Conservation (phyloP, 2,329 filamentous ascomycete genomes). For the Septoria linicola region DNA sequence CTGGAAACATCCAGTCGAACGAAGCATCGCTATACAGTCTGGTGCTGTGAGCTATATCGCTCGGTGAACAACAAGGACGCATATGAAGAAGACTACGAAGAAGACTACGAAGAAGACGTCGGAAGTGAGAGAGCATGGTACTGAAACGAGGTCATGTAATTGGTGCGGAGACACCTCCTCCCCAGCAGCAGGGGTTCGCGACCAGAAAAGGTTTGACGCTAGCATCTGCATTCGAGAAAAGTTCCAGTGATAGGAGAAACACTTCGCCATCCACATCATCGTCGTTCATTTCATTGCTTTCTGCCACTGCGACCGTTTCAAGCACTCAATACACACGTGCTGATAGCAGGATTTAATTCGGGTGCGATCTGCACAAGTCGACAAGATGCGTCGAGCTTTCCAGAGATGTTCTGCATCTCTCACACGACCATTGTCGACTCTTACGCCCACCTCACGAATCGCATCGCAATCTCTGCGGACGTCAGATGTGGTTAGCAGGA, state of each 20-base stretch:
- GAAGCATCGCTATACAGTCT: too few relatives aligned
- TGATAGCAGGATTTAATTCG: conserved; percentile 1
- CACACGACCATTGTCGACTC: conserved; percentile 26
- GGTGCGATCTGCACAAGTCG: background rate
- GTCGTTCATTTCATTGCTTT: conserved; percentile 12
- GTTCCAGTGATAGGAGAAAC: conserved; percentile 9
- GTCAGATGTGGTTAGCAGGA: conserved; percentile 18
- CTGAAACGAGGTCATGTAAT: background rate
- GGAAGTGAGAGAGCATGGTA: conserved; percentile 1
- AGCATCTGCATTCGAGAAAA: conserved; percentile 10
- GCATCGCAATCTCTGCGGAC: conserved; percentile 19
- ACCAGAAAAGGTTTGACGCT: too few relatives aligned
- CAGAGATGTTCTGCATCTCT: conserved; percentile 35
- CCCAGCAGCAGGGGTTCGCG: background rate
- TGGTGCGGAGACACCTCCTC: background rate
- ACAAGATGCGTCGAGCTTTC: conserved; percentile 35
- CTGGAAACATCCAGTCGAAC: too few relatives aligned
- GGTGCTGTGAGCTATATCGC: too few relatives aligned
- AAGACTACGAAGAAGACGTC: background rate
- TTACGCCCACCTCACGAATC: conserved; percentile 15
- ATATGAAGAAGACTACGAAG: background rate
- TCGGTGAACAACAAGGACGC: too few relatives aligned
- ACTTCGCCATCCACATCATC: conserved; percentile 3
- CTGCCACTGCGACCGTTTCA: conserved; percentile 1
- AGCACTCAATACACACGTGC: background rate